Conservation (phyloP, 1,284 basidiomycete genomes). For the Prillingera fragicola region DNA sequence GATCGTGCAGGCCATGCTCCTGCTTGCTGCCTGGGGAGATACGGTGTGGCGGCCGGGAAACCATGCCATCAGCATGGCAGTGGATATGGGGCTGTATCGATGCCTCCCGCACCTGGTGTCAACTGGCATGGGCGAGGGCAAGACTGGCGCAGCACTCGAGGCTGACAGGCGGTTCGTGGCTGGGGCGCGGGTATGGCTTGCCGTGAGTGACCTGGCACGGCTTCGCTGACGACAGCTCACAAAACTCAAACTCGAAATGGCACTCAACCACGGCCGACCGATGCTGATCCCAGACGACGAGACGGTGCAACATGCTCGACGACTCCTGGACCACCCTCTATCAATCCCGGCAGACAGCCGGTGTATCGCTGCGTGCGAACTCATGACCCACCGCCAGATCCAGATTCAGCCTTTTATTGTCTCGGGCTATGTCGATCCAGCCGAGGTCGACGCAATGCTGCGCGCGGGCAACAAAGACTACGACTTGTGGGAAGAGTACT, state of each 20-base stretch:
- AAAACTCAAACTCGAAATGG: background rate
- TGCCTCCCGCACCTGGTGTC: slow-evolving; percentile 54
- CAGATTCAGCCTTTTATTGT: slow-evolving; percentile 1
- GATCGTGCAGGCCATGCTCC: slow-evolving; percentile 68
- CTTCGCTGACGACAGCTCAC: slow-evolving; percentile 70
- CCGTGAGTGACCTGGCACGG: slow-evolving; percentile 81
- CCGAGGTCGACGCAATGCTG: slow-evolving; percentile 8
- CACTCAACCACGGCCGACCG: slow-evolving; percentile 56
- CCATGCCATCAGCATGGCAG: slow-evolving; percentile 81
- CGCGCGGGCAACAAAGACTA: slow-evolving; percentile 11
- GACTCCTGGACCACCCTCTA: slow-evolving; percentile 68
- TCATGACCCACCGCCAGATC: slow-evolving; percentile 2
- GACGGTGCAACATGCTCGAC: slow-evolving; percentile 65
- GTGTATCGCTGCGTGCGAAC: slow-evolving; percentile 70
- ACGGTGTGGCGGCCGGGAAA: slow-evolving; percentile 31
- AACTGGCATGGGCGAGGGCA: slow-evolving; percentile 56
- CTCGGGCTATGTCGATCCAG: background rate
- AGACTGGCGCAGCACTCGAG: slow-evolving; percentile 39
- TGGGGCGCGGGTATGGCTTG: slow-evolving; percentile 68
- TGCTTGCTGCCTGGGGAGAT: slow-evolving; percentile 4
- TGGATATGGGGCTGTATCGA: slow-evolving; percentile 56
- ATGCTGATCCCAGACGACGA: slow-evolving; percentile 79
- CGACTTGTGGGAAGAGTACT: slow-evolving; percentile 11
- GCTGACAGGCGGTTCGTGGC: slow-evolving; percentile 67
- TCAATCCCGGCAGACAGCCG: slow-evolving; percentile 80